Conservation (phyloP, 768 basidiomycete genomes). For the Clavulina sp. region DNA sequence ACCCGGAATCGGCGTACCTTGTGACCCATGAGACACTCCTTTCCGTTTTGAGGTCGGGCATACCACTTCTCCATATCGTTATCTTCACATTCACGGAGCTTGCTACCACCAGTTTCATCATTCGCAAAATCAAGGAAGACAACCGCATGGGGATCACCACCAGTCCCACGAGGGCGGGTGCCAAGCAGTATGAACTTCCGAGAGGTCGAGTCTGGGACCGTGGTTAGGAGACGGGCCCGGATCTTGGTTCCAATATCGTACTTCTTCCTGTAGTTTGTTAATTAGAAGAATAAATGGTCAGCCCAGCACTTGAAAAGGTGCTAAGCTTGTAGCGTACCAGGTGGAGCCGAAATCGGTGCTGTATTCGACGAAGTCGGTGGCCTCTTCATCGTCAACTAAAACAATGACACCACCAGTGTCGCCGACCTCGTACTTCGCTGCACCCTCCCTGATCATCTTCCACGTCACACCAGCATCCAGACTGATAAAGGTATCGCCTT, state of each 20-base stretch:
- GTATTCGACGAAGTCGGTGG: constrained; percentile 50
- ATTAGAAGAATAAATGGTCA: neutral
- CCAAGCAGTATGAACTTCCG: constrained; percentile 90
- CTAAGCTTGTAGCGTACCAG: constrained; percentile 44
- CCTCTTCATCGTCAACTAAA: constrained; percentile 70
- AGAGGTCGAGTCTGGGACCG: constrained; percentile 86
- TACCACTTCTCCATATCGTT: constrained; percentile 80
- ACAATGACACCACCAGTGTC: constrained; percentile 71
- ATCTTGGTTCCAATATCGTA: constrained; percentile 54
- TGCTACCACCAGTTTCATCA: no score
- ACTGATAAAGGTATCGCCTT: constrained; percentile 87
- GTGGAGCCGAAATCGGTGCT: constrained; percentile 65
- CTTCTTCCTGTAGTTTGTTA: constrained; percentile 35
- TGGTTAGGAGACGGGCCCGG: constrained; percentile 61
- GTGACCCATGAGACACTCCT: constrained; percentile 85
- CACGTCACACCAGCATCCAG: constrained; percentile 78
- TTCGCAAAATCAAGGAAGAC: constrained; percentile 71
- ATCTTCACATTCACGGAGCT: constrained; percentile 43
- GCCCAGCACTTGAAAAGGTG: neutral
- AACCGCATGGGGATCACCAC: constrained; percentile 43
- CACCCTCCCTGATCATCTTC: constrained; percentile 54
- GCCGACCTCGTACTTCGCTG: constrained; percentile 93
- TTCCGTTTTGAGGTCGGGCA: constrained; percentile 42
- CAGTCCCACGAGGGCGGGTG: constrained; percentile 39
- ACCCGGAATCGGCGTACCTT: constrained; percentile 34